A percentile compares a stretch with the other conserved stretches of the same genome.
phyloP scores from a whole-genome alignment of 768 basidiomycete genomes.

The Tylopilus plumbeoviolaceoides region DNA sequence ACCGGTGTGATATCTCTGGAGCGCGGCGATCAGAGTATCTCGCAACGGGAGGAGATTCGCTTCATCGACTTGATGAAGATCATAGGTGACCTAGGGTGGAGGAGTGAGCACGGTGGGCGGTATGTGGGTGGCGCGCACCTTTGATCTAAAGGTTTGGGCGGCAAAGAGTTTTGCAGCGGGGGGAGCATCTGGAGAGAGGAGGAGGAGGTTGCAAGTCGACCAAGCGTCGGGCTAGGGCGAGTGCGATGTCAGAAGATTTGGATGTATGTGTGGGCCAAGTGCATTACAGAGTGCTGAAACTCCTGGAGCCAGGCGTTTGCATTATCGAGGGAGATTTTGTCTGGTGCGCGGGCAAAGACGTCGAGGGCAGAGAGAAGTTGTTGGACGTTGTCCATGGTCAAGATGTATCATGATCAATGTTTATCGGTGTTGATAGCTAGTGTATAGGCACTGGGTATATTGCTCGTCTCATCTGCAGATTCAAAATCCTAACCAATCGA shows the following conservation, averaged over 20 bases:
- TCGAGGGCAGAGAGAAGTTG: slow-evolving; percentile 71
- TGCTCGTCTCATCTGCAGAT: slow-evolving; percentile 16
- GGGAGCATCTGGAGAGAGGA: slow-evolving; percentile 76
- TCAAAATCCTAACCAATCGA: slow-evolving; percentile 8
- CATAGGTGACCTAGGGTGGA: slow-evolving; percentile 79
- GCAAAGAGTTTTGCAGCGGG: slow-evolving; percentile 86
- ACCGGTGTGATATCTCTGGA: slow-evolving; percentile 69
- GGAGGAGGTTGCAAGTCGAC: slow-evolving; percentile 89
- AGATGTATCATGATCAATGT: slow-evolving; percentile 21
- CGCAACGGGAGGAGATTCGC: slow-evolving; percentile 73
- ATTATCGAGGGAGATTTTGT: slow-evolving; percentile 75
- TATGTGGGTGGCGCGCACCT: slow-evolving; percentile 50
- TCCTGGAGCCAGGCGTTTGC: slow-evolving; percentile 97
- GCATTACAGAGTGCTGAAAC: slow-evolving; percentile 98
- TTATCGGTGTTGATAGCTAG: slow-evolving; percentile 29
- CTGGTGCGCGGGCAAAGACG: slow-evolving; percentile 77
- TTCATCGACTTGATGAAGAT: slow-evolving; percentile 81
- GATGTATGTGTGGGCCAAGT: slow-evolving; percentile 53
- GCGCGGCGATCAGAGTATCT: slow-evolving; percentile 78
- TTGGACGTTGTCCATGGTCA: slow-evolving; percentile 63
- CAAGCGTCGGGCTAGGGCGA: slow-evolving; percentile 91
- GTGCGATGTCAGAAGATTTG: slow-evolving; percentile 62
- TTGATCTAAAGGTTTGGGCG: slow-evolving; percentile 92
- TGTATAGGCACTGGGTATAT: slow-evolving; percentile 31
- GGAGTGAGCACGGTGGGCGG: slow-evolving; percentile 30